Conservation (phyloP, 1,139 yeast species). For the Debaryomyces nepalensis region DNA sequence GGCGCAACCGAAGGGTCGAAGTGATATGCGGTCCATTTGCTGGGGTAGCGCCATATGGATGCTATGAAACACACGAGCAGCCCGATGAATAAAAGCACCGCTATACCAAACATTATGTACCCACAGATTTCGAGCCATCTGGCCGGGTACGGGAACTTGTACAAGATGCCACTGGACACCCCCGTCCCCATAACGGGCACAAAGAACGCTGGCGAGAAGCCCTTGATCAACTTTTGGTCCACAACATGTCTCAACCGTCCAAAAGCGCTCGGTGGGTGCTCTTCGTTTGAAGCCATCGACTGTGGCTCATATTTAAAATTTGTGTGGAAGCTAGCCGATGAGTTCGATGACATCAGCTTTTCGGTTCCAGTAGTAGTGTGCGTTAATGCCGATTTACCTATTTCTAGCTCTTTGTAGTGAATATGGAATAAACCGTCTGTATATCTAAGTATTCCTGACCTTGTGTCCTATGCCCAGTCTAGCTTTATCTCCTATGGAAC, state of each 20-base stretch:
- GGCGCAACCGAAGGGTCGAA: conserved; percentile 54
- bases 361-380: neutral
- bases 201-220: conserved; percentile 64
- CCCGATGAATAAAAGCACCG: conserved; percentile 51
- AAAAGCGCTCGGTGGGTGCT: neutral
- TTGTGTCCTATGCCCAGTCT: too few species aligned
- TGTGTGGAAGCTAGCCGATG: neutral
- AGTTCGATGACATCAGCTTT: conserved; percentile 2
- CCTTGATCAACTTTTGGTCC: conserved; percentile 12
- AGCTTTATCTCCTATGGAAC: too few species aligned
- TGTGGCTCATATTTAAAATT: conserved; percentile 1
- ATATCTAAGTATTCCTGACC: too few species aligned
- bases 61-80: conserved; percentile 42
- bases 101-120: conserved; percentile 57
- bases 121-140: conserved; percentile 65
- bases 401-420: too few species aligned
- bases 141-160: conserved; percentile 66
- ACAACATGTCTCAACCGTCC: conserved; percentile 9
- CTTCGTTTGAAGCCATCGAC: neutral
- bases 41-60: conserved; percentile 42
- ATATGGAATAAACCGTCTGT: too few species aligned
- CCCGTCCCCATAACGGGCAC: conserved; percentile 88
- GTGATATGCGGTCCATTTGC: conserved; percentile 39
- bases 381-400: neutral
- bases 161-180: conserved; percentile 62